Evolutionary conservation across 345 rosid genomes (phyloP).

Genomic region (Salix koriyanagi): DNA sequence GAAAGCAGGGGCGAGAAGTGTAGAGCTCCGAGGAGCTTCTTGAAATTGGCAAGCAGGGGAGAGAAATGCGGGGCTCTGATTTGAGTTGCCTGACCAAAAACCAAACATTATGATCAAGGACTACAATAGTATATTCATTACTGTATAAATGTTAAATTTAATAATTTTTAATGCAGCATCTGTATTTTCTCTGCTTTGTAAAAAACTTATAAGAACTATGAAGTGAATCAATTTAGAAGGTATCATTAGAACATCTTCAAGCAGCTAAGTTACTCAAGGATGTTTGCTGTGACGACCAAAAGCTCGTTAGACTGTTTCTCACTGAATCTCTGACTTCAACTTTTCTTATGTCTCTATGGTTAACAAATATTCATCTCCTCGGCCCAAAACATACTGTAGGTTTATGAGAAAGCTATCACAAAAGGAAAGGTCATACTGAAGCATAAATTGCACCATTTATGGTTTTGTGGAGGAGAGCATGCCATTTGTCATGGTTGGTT

Average conservation of each 20-base stretch:
- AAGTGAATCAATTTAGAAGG: background rate
- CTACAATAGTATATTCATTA: background rate
- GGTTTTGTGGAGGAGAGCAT: background rate
- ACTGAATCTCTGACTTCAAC: background rate
- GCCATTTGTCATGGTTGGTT: background rate
- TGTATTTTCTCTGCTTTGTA: background rate
- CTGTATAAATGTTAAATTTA: background rate
- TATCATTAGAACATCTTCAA: background rate
- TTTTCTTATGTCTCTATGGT: background rate
- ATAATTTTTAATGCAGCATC: background rate
- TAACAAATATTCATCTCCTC: background rate
- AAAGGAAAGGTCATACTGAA: background rate
- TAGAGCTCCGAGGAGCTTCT: constrained; percentile 11
- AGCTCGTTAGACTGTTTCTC: background rate
- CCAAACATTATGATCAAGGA: background rate
- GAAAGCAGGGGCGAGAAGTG: background rate
- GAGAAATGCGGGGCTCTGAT: background rate
- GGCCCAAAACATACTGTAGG: background rate
- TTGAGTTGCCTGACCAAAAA: constrained; percentile 16
- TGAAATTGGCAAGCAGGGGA: constrained; percentile 11
- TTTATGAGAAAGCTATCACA: background rate
- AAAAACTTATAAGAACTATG: background rate
- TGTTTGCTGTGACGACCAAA: background rate
- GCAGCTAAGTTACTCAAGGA: background rate
- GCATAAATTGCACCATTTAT: background rate